Conservation (phyloP, 2,329 filamentous ascomycete species). For the Colletotrichum endophyticum region DNA sequence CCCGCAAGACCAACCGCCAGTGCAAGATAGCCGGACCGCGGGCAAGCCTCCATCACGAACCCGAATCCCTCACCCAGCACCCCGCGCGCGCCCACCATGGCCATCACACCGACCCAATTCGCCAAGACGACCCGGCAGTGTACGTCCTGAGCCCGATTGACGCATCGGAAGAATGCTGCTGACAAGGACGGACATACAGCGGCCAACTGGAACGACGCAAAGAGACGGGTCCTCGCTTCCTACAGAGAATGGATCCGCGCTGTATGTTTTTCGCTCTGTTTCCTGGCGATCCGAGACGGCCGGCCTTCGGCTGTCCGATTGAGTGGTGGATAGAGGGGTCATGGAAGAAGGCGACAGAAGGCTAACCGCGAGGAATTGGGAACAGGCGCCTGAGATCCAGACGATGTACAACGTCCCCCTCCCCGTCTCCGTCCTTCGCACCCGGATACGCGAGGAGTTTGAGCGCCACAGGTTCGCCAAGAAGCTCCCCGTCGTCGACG, state of each 20-base stretch:
- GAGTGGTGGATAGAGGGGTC: background rate
- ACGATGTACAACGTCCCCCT: slow-evolving; percentile 95
- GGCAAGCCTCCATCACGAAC: slow-evolving; percentile 24
- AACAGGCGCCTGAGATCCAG: slow-evolving; percentile 92
- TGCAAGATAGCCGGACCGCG: background rate
- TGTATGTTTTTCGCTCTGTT: slow-evolving; percentile 64
- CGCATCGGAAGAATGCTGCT: slow-evolving; percentile 30
- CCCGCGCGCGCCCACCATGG: slow-evolving; percentile 64
- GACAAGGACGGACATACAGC: slow-evolving; percentile 58
- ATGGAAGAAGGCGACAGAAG: background rate
- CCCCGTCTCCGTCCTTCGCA: slow-evolving; percentile 85
- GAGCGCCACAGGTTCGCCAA: slow-evolving; percentile 93
- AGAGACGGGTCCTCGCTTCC: slow-evolving; percentile 81
- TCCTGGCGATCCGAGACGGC: background rate
- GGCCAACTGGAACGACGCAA: slow-evolving; percentile 87
- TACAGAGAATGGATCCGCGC: slow-evolving; percentile 97
- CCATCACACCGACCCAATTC: slow-evolving; percentile 92
- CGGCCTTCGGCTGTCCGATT: background rate
- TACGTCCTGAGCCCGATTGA: slow-evolving; percentile 47
- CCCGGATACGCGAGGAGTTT: slow-evolving; percentile 95
- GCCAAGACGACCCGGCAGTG: slow-evolving; percentile 81
- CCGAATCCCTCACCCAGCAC: slow-evolving; percentile 33
- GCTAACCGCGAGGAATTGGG: background rate
- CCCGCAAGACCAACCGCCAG: slow-evolving; percentile 8
- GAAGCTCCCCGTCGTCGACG: slow-evolving; percentile 86